Percentiles rank a stretch among this genome's conserved stretches.
phyloP scores from a whole-genome alignment of 2,329 filamentous ascomycete genomes.

The Colletotrichum cuscutae region DNA sequence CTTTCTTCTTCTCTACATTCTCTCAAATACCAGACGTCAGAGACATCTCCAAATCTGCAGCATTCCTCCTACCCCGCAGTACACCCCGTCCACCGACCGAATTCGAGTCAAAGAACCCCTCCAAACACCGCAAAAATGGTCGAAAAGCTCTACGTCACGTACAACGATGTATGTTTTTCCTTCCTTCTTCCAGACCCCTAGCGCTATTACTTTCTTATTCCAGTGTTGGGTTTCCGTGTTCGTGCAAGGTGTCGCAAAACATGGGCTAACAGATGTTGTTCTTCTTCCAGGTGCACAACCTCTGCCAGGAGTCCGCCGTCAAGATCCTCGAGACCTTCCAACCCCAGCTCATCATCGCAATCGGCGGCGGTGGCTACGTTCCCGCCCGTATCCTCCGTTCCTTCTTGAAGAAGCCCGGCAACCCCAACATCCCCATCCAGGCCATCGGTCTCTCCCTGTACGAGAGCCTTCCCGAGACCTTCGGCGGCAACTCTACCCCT shows the following conservation, averaged over 20 bases:
- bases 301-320: constrained; percentile 88
- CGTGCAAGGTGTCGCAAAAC: background rate
- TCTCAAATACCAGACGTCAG: background rate
- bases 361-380: constrained; percentile 96
- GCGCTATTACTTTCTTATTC: background rate
- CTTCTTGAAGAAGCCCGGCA: constrained; percentile 90
- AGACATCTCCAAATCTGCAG: constrained; percentile 32
- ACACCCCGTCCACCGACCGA: background rate
- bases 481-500: constrained; percentile 59
- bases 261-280: background rate
- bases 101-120: background rate
- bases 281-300: constrained; percentile 84
- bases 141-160: constrained; percentile 89
- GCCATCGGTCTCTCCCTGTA: constrained; percentile 98
- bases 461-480: constrained; percentile 76
- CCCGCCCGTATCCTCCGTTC: constrained; percentile 96
- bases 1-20: background rate
- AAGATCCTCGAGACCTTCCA: constrained; percentile 86
- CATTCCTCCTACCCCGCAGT: constrained; percentile 30
- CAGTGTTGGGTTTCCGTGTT: background rate
- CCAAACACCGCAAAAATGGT: constrained; percentile 68
- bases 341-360: constrained; percentile 97
- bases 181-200: background rate
- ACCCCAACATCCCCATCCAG: constrained; percentile 97
- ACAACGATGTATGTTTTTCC: constrained; percentile 79